Percentiles rank a stretch among this genome's conserved stretches.
These are phyloP conservation scores for Mortierella alpina DNA, from an alignment of 192 early-diverging fungal genomes.

Conservation along the genomic window DNA sequence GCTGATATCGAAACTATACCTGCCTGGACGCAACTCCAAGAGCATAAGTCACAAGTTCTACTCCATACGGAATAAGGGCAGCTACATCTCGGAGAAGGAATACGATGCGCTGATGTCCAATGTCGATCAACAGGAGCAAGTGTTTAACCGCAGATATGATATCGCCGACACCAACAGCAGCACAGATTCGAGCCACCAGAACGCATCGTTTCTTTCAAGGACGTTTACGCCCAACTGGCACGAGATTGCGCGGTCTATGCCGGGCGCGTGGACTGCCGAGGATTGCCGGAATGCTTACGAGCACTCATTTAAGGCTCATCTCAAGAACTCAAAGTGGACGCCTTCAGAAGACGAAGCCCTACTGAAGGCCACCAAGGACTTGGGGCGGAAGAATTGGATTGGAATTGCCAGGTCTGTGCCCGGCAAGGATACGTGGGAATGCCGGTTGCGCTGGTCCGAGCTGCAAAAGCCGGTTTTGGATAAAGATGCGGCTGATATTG, in stretches of 20 bases:
- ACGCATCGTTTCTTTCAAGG: too few relatives aligned
- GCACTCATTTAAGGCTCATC: conserved; percentile 34
- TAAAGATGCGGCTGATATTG: not conserved
- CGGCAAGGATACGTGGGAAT: conserved; percentile 24
- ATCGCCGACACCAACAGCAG: too few relatives aligned
- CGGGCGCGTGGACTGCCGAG: conserved; percentile 26
- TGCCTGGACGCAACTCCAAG: conserved; percentile 40
- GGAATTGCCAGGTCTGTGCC: not conserved
- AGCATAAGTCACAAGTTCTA: conserved; percentile 46
- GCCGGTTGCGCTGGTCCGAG: conserved; percentile 39
- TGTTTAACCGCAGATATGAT: not conserved
- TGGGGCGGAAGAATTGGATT: conserved; percentile 43
- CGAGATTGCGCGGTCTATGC: conserved; percentile 30
- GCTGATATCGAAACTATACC: conserved; percentile 1
- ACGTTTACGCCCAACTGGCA: conserved; percentile 27
- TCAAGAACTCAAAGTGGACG: conserved; percentile 26
- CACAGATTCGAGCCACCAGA: not conserved
- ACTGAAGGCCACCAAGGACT: not conserved
- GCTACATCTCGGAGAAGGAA: conserved; percentile 26
- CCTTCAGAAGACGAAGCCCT: conserved; percentile 14
- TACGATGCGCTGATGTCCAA: conserved; percentile 29
- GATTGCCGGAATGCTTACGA: conserved; percentile 32
- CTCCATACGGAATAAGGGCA: conserved; percentile 9
- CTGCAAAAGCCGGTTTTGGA: conserved; percentile 20
- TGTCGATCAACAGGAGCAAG: conserved; percentile 28